These are phyloP conservation scores for Lipomyces spencermartinsiae DNA, from an alignment of 805 yeast genomes.

Conservation along the genomic window DNA sequence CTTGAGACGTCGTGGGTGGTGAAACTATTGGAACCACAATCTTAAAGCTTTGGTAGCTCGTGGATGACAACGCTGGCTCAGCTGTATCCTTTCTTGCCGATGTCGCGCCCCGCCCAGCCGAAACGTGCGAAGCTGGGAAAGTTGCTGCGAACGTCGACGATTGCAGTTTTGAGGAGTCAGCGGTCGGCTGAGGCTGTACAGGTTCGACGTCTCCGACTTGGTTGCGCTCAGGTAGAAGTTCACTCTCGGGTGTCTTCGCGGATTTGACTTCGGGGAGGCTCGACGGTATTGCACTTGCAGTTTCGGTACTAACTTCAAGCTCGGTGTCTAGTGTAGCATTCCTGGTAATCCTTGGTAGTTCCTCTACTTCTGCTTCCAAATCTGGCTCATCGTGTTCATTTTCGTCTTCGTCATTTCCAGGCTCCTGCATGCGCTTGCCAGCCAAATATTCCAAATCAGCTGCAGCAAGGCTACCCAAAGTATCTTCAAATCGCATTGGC, in stretches of 20 bases:
- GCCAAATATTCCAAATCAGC: slow-evolving; percentile 15
- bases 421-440: slow-evolving; percentile 40
- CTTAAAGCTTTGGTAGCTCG: background rate
- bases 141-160: background rate
- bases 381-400: background rate
- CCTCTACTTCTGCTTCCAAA: background rate
- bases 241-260: background rate
- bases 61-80: background rate
- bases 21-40: background rate
- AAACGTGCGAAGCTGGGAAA: background rate
- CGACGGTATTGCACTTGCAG: background rate
- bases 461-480: slow-evolving; percentile 13
- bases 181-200: background rate
- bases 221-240: background rate
- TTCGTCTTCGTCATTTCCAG: slow-evolving; percentile 21
- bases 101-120: background rate
- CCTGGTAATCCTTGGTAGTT: background rate
- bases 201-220: background rate
- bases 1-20: background rate
- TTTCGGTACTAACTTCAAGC: background rate
- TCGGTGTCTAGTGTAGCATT: background rate
- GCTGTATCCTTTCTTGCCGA: background rate
- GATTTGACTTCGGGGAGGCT: background rate
- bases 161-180: background rate
- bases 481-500: slow-evolving; percentile 28